Conservation (phyloP, 495 filamentous ascomycete genomes). For the Aspergillus hancockii region DNA sequence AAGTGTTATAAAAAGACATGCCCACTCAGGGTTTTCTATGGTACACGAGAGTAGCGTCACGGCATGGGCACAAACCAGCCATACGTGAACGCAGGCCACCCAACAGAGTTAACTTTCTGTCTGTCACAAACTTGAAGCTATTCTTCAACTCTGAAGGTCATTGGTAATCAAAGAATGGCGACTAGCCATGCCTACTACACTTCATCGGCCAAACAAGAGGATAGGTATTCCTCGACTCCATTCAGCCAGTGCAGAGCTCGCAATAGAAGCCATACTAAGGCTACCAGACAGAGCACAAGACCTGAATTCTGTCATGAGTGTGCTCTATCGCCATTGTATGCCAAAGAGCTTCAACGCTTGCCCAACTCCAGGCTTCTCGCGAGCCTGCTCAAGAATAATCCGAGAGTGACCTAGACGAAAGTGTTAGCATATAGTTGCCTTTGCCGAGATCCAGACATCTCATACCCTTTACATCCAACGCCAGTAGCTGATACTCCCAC, state of each 20-base stretch:
- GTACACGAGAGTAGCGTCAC: neutral
- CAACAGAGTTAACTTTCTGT: neutral
- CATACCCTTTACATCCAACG: slow-evolving; percentile 71
- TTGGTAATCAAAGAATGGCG: neutral
- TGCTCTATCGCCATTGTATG: slow-evolving; percentile 52
- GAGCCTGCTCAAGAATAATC: slow-evolving; percentile 49
- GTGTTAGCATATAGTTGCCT: slow-evolving; percentile 1
- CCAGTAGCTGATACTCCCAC: slow-evolving; percentile 79
- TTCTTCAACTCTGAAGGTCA: neutral
- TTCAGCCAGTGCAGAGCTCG: neutral
- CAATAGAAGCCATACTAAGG: neutral
- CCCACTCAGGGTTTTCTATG: neutral
- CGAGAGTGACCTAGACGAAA: slow-evolving; percentile 40
- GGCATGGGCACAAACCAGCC: neutral
- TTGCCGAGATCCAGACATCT: neutral
- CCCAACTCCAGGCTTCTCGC: slow-evolving; percentile 39
- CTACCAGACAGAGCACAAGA: neutral
- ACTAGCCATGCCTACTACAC: neutral
- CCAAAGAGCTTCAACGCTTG: slow-evolving; percentile 51
- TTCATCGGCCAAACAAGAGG: neutral
- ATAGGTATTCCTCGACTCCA: neutral
- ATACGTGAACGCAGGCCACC: neutral
- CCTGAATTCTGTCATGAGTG: neutral
- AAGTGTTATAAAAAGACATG: neutral
- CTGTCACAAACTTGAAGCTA: neutral